phyloP scores from a whole-genome alignment of 441 rosid genomes.

The Erodium trifolium region DNA sequence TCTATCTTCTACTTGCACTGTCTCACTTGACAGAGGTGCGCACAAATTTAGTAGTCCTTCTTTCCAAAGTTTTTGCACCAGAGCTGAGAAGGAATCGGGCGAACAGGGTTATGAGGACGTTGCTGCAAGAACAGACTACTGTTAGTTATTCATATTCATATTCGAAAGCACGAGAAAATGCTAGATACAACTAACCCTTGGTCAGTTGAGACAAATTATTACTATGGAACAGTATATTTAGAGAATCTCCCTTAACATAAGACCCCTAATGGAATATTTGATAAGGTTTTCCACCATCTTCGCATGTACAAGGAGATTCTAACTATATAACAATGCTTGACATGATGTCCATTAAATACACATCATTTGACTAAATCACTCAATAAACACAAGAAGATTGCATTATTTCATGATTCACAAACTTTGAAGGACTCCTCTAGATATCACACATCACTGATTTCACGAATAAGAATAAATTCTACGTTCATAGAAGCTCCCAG shows the following conservation, averaged over 20 bases:
- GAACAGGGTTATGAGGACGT: conserved; percentile 91
- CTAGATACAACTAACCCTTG: background rate
- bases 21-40: conserved; percentile 10
- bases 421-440: background rate
- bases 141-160: conserved; percentile 1
- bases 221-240: background rate
- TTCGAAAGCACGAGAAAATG: background rate
- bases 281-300: background rate
- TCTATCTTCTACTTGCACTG: conserved; percentile 13
- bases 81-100: conserved; percentile 92
- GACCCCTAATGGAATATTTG: background rate
- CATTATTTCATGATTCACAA: background rate
- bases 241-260: background rate
- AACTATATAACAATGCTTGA: no score
- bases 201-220: background rate
- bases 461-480: background rate
- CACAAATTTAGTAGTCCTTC: conserved; percentile 53
- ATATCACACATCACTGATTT: background rate
- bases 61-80: conserved; percentile 99
- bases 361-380: background rate
- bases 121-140: conserved; percentile 47
- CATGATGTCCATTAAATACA: background rate
- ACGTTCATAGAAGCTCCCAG: background rate
- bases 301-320: background rate
- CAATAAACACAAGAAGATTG: background rate